Evolutionary conservation across 805 yeast genomes (phyloP).

Genomic region (Metschnikowia cubensis): DNA sequence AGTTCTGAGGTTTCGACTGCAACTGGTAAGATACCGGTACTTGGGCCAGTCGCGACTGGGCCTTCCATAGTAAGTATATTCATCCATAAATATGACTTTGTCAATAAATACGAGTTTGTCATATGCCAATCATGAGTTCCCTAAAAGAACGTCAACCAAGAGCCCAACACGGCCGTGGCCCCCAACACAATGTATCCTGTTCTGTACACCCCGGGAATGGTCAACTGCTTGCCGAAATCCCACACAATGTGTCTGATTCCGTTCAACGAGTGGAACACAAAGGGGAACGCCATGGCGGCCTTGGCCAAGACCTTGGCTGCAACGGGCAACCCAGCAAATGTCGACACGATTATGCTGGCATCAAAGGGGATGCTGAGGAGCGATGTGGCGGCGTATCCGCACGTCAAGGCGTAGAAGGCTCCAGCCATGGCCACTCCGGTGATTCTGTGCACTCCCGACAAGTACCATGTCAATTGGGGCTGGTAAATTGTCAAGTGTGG

Average conservation of each 20-base stretch:
- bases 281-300: slow-evolving; percentile 72
- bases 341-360: slow-evolving; percentile 47
- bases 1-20: too few species aligned
- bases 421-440: slow-evolving; percentile 81
- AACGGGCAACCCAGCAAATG: slow-evolving; percentile 62
- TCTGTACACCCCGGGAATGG: slow-evolving; percentile 83
- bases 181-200: slow-evolving; percentile 87
- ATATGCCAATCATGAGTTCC: neutral
- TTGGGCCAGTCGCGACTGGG: too few species aligned
- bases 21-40: too few species aligned
- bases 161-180: slow-evolving; percentile 52
- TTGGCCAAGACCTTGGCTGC: slow-evolving; percentile 61
- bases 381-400: slow-evolving; percentile 69
- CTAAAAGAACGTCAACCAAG: slow-evolving; percentile 49
- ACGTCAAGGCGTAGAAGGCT: slow-evolving; percentile 73
- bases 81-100: too few species aligned
- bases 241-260: slow-evolving; percentile 92
- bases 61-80: too few species aligned
- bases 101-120: too few species aligned
- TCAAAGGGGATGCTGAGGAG: slow-evolving; percentile 54
- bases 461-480: slow-evolving; percentile 81
- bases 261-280: slow-evolving; percentile 80
- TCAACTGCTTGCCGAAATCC: slow-evolving; percentile 82
- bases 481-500: slow-evolving; percentile 89
- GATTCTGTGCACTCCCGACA: slow-evolving; percentile 82